phyloP scores from a whole-genome alignment of 2,329 filamentous ascomycete species.

The Aspergillus novoparasiticus region DNA sequence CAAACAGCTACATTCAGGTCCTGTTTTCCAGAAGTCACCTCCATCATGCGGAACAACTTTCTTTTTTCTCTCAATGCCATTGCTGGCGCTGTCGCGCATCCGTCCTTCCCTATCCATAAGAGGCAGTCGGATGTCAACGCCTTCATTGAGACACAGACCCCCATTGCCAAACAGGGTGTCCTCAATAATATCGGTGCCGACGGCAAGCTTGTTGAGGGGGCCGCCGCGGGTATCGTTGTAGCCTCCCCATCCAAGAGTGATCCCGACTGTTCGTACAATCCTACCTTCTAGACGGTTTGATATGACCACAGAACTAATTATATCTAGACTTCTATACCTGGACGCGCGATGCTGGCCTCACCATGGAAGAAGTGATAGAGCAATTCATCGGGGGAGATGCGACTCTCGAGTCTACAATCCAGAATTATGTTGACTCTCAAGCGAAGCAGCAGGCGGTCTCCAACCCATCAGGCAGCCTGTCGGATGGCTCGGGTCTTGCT shows the following conservation, averaged over 20 bases:
- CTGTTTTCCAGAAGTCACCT: background rate
- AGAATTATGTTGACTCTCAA: constrained; percentile 68
- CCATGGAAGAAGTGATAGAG: constrained; percentile 69
- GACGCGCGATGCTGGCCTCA: constrained; percentile 72
- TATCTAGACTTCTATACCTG: constrained; percentile 72
- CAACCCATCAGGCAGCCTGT: constrained; percentile 65
- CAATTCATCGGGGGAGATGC: constrained; percentile 63
- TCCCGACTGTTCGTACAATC: constrained; percentile 52
- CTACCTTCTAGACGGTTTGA: background rate
- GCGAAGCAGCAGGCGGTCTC: constrained; percentile 65
- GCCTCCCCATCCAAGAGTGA: constrained; percentile 56
- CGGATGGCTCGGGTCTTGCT: constrained; percentile 55
- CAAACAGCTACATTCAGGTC: background rate
- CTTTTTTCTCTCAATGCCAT: constrained; percentile 6
- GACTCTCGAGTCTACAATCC: constrained; percentile 60
- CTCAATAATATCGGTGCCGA: constrained; percentile 22
- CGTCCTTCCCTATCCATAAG: background rate
- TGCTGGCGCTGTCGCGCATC: constrained; percentile 9
- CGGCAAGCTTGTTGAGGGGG: constrained; percentile 44
- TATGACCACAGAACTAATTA: background rate
- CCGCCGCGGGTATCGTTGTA: constrained; percentile 53
- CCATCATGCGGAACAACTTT: constrained; percentile 4
- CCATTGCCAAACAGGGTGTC: constrained; percentile 14
- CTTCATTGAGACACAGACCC: constrained; percentile 14
- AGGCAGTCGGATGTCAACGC: constrained; percentile 10